Base-by-base conservation (phyloP, 176 grass and related monocot species). In the Juncus inflexus region DNA sequence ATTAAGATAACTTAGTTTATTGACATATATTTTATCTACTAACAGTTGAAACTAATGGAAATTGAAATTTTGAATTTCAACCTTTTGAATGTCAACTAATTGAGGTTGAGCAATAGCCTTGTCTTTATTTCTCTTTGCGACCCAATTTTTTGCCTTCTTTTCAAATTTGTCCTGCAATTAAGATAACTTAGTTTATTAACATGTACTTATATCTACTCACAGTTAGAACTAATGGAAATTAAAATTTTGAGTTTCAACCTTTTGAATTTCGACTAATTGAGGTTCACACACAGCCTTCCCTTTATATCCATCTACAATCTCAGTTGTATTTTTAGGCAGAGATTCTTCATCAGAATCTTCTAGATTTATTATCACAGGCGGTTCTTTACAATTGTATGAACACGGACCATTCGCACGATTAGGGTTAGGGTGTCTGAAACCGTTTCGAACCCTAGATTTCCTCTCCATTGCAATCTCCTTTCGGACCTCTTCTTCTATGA, bases 401-500 rank as follows among this genome's bases (percentile, higher is more conserved):
- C 3, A 37, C 12, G 10, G 37, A 41, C 52, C 13, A 52, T 15
- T 70, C 19, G 52, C 5, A 57, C 53, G 9, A 11, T 10, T 70
- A 14, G 38, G 13, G 14, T 45, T 12, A 40, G 14, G n/a, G n/a
- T 47, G 43, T 28, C 19, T 28, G 19, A 28, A 28, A 47, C 53
- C 67, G 58, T 58, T 2, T 55, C 37, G 12, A 55, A 4, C 6
- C 52, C 53, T 42, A 43, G 67, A 40, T 43, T 15, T 14, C 2
- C 63, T 43, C 9, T 80, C 62, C 77, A 67, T 61, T 40, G 49
- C 61, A 39, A 80, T 39, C 45, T 74, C 62, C 69, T 52, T 40
- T 54, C 69, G 72, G 52, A 80, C 78, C 62, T 80, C 78, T 72
- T 73, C 78, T 65, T 67, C 62, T 3, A 80, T 40, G 39, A 74